Percentiles rank a stretch among this genome's conserved stretches.
Conservation (phyloP, 306 rosid species). For the Quercus gilva region DNA sequence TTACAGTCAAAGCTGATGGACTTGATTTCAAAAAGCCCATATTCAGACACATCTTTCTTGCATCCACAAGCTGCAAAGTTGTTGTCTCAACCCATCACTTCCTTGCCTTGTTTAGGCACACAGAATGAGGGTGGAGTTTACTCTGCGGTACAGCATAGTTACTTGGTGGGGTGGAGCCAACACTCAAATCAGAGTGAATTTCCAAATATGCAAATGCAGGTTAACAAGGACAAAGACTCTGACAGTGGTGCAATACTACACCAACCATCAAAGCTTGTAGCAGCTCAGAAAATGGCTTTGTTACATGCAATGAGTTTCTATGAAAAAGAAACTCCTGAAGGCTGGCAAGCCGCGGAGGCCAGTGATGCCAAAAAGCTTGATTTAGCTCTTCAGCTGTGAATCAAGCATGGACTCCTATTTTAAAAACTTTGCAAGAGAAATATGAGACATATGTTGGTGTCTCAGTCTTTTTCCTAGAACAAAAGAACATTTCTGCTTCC, state of each 20-base stretch:
- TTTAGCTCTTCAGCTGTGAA: conserved; percentile 36
- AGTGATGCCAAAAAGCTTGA: conserved; percentile 24
- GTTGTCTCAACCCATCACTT: not conserved
- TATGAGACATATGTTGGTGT: not conserved
- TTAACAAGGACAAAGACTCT: not conserved
- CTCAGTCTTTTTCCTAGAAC: not conserved
- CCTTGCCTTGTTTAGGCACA: not conserved
- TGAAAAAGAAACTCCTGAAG: not conserved
- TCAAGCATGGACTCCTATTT: not conserved
- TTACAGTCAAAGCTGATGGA: conserved; percentile 10
- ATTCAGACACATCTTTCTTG: not conserved
- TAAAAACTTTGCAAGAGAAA: not conserved
- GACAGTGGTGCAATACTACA: not conserved
- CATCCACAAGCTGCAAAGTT: conserved; percentile 2
- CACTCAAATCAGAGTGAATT: not conserved
- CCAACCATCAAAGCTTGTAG: not conserved
- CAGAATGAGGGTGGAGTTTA: not conserved
- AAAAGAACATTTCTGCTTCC: not conserved
- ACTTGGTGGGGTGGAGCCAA: not conserved
- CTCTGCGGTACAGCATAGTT: not conserved
- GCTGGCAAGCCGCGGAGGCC: conserved; percentile 8
- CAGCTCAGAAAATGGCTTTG: conserved; percentile 2
- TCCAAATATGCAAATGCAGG: not conserved
- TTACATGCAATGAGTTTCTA: conserved; percentile 3
- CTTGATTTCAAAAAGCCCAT: conserved; percentile 8